Base-by-base conservation (phyloP, 116 monocot species). In the Trichopus zeylanicus region DNA sequence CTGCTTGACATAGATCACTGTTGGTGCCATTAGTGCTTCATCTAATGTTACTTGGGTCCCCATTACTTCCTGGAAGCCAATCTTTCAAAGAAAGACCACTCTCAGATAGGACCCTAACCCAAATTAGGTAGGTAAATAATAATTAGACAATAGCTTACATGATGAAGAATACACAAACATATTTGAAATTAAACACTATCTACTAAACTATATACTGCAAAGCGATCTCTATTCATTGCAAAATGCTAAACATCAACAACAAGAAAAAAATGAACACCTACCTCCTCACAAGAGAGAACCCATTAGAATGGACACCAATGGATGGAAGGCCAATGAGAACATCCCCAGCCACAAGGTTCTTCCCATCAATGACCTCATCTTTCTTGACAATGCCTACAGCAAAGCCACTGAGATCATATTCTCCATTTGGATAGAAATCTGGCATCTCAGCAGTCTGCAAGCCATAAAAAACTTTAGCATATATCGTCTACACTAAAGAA, bases 381-480 rank as follows among this genome's bases (percentile, higher is more conserved):
- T 87, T 97, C 46, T 87, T 84, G 5, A 97, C 97, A 70, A 80
- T 75, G 10, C 97, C 97, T 37, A 97, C 91, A 64, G 91, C 91
- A 81, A 97, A 97, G 8, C 97, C 97, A 72, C 91, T 97, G 21
- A 97, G 71, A 75, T 97, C 97, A 57, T 97, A 97, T 54, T 97
- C 97, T 53, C 97, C 97, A 10, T 84, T 34, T 16, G 81, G 76
- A 68, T 97, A 97, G 52, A 97, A 91, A 69, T 69, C 91, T 31
- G 97, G 91, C 97, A 97, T 97, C 72, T 97, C 97, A 51, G 97
- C 97, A 46, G 97, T 97, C 97, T 97, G 73, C 12, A 68, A 65
- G 12, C 6, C 42, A 42, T 42, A n/a, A 42, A 16, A 9, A 42
- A 42, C 16, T 16, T 42, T n/a, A 42, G 42, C 42, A 12, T 42